Evolutionary conservation across 805 yeast species (phyloP), one percentile per base, ranked within the genome.

Genomic region (Lachancea thermotolerans): DNA sequence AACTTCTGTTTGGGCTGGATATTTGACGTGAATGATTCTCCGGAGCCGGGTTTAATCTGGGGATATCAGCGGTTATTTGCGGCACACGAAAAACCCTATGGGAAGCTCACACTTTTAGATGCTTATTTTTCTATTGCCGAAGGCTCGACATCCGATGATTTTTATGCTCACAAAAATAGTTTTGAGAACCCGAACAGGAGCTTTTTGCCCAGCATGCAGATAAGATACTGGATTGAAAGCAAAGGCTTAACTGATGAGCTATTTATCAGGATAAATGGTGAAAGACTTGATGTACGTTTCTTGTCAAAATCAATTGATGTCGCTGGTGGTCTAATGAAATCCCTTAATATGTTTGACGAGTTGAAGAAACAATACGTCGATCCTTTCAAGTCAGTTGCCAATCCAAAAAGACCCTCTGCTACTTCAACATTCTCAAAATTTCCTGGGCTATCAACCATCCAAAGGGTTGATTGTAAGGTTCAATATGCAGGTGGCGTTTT

Each of bases 1-100:
- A 77, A 82, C 50, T 70, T 85, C 48, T 84, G 95, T 49, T 48
- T 84, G 30, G 95, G 96, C 0, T 87, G 95, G 89, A 59, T 84
- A 3, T 84, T 83, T 57, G 80, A 75, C n/a, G 59, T 57, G 12
- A 55, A 56, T 6, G 61, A 60, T 4, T 58, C 60, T 1, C 49
- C 57, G 1, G 72, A 71, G 17, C 88, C 88, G 0, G 96, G 96
- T 10, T 57, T 87, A n/a, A 80, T 85, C 33, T 49, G 79, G 28
- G 97, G 97, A 0, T 86, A 84, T 45, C 87, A 85, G 51, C 68
- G 81, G 14, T 75, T 87, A 16, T 84, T 81, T 49, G 79, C 87
- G 1, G 76, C 80, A 0, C 73, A 81, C 17, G 81, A 80, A 38
- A 74, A 76, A 14, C 70, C 69, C 8, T 63, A 77, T 35, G 95